Evolutionary conservation across 2,329 filamentous ascomycete species (phyloP).

Genomic region (Fusarium goolgardi): DNA sequence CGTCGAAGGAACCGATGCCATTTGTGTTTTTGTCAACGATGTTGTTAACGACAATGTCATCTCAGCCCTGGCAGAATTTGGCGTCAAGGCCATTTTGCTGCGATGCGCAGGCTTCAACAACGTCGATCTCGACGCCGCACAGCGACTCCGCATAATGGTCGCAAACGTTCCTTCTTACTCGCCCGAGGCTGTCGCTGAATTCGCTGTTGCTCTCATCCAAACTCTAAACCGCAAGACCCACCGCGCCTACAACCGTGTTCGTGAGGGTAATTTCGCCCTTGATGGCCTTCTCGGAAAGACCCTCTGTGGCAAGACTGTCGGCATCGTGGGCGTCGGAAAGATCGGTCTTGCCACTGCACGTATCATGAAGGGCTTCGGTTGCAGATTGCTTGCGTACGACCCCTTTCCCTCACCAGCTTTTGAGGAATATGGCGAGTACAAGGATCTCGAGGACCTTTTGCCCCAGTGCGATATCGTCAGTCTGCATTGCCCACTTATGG

Average conservation of each 20-base stretch:
- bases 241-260: conserved; percentile 74
- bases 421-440: conserved; percentile 62
- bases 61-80: conserved; percentile 58
- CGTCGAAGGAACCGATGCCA: conserved; percentile 63
- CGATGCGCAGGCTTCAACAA: conserved; percentile 78
- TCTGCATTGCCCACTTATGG: conserved; percentile 73
- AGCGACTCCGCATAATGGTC: conserved; percentile 67
- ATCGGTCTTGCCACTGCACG: conserved; percentile 72
- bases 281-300: conserved; percentile 72
- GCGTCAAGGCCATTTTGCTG: conserved; percentile 69
- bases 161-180: conserved; percentile 76
- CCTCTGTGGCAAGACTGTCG: conserved; percentile 72
- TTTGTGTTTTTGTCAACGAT: conserved; percentile 79
- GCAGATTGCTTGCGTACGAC: conserved; percentile 70
- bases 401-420: conserved; percentile 64
- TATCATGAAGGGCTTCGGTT: conserved; percentile 74
- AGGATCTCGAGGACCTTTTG: conserved; percentile 66
- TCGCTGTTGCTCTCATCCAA: conserved; percentile 74
- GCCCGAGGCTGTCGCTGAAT: conserved; percentile 76
- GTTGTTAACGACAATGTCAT: conserved; percentile 64
- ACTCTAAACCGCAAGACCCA: conserved; percentile 76
- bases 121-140: conserved; percentile 69
- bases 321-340: conserved; percentile 72
- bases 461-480: conserved; percentile 69
- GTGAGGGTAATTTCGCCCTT: conserved; percentile 75